These are phyloP conservation scores for Elymus sibiricus DNA, from an alignment of 176 grass and related monocot species.

Conservation along the genomic window DNA sequence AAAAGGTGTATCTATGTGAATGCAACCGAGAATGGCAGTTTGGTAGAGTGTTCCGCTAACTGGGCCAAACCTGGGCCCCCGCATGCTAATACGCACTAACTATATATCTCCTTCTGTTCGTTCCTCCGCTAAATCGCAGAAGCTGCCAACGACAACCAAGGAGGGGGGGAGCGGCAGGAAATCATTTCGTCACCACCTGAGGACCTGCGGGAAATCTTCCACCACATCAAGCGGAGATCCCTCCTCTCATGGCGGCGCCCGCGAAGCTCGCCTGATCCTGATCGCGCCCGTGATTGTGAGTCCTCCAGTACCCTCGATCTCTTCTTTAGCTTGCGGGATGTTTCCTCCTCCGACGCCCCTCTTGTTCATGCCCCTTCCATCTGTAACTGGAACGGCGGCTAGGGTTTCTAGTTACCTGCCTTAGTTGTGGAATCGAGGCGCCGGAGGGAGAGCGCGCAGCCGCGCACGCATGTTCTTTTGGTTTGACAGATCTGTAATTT, in stretches of 20 bases:
- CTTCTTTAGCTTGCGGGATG: neutral
- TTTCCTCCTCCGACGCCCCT: neutral
- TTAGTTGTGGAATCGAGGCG: neutral
- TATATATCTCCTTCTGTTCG: neutral
- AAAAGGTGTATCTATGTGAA: too few relatives aligned
- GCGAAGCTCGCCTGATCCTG: neutral
- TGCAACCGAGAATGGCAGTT: too few relatives aligned
- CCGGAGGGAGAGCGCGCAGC: neutral
- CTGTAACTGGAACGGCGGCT: neutral
- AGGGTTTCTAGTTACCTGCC: neutral
- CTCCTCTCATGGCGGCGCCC: neutral
- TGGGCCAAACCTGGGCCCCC: neutral
- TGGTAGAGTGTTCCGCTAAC: too few relatives aligned
- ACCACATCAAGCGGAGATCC: neutral
- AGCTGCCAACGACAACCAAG: neutral
- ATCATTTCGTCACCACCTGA: neutral
- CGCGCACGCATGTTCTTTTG: neutral
- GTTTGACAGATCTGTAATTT: neutral
- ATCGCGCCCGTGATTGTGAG: neutral
- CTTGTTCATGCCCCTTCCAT: neutral
- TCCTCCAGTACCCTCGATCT: neutral
- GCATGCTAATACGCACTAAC: neutral
- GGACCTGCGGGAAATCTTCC: neutral
- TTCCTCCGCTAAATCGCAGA: neutral
- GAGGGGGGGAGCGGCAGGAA: too few relatives aligned